These are phyloP conservation scores for Phylloporus sp. DNA, from an alignment of 768 basidiomycete genomes.

Conservation along the genomic window DNA sequence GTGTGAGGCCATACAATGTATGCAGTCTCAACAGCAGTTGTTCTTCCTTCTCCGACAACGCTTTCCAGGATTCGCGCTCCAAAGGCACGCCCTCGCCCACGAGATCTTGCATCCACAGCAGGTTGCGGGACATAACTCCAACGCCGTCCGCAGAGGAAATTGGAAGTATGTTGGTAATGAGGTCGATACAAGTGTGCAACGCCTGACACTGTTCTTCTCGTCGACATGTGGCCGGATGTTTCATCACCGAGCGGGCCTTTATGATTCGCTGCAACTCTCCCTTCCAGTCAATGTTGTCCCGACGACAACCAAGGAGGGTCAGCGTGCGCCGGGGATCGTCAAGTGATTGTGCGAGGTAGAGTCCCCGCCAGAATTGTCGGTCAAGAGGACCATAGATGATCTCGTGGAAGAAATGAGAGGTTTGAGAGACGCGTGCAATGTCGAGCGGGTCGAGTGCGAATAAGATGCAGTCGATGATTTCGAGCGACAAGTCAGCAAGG, in stretches of 20 bases:
- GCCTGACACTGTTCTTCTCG: slow-evolving; percentile 40
- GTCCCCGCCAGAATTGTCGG: slow-evolving; percentile 49
- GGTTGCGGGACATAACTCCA: slow-evolving; percentile 41
- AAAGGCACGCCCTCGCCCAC: slow-evolving; percentile 44
- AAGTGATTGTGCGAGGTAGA: slow-evolving; percentile 59
- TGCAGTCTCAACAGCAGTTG: slow-evolving; percentile 52
- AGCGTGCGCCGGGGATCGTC: slow-evolving; percentile 59
- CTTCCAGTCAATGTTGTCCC: slow-evolving; percentile 45
- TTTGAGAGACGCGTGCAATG: slow-evolving; percentile 49
- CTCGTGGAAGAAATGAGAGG: slow-evolving; percentile 38
- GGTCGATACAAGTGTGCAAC: slow-evolving; percentile 47
- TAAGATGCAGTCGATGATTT: slow-evolving; percentile 57
- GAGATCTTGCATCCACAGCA: slow-evolving; percentile 45
- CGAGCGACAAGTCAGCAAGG: slow-evolving; percentile 47
- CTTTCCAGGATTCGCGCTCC: slow-evolving; percentile 29
- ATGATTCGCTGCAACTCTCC: slow-evolving; percentile 48
- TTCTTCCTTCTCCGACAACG: slow-evolving; percentile 32
- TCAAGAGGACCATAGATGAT: slow-evolving; percentile 46
- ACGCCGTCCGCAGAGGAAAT: slow-evolving; percentile 23
- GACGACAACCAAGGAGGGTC: slow-evolving; percentile 29
- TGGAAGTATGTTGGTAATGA: slow-evolving; percentile 42
- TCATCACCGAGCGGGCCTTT: slow-evolving; percentile 48
- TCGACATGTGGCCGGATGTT: slow-evolving; percentile 30
- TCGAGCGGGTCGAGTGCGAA: slow-evolving; percentile 56
- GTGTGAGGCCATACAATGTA: slow-evolving; percentile 52